A percentile compares a stretch with the other conserved stretches of the same genome.
Conservation (phyloP, 2,329 filamentous ascomycete species). For the Penicillium sp. region DNA sequence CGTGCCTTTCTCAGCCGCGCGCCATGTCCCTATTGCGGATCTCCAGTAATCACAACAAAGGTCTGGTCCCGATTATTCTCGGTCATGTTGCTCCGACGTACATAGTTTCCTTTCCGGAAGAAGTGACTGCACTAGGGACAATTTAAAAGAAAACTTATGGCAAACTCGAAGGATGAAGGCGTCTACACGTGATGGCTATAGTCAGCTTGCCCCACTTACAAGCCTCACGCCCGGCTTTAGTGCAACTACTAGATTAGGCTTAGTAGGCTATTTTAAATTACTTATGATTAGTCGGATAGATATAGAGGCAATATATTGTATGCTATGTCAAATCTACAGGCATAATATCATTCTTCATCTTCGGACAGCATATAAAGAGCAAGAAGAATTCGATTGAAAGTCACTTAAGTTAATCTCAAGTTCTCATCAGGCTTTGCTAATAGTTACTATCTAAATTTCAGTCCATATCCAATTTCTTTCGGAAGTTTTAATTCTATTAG, state of each 20-base stretch:
- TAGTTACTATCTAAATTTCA: not conserved
- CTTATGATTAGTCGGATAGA: not conserved
- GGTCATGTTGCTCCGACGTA: not conserved
- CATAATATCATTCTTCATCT: not conserved
- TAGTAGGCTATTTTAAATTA: not conserved
- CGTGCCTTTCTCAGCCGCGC: not conserved
- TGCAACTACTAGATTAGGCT: not conserved
- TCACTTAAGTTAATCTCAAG: not conserved
- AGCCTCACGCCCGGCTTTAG: not conserved
- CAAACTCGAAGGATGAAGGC: not conserved
- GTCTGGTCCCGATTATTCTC: not conserved
- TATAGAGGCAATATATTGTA: not conserved
- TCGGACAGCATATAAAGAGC: not conserved
- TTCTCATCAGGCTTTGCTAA: not conserved
- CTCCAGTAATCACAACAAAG: conserved; percentile 2
- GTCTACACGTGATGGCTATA: not conserved
- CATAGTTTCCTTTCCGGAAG: not conserved
- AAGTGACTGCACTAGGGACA: not conserved
- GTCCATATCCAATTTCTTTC: not conserved
- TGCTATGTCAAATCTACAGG: not conserved
- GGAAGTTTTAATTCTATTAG: not conserved
- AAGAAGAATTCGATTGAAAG: not conserved
- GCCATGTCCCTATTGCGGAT: not conserved
- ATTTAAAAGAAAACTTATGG: not conserved
- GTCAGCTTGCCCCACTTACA: conserved; percentile 3